phyloP scores from a whole-genome alignment of 805 yeast species.

The Cyberlindnera japonica region DNA sequence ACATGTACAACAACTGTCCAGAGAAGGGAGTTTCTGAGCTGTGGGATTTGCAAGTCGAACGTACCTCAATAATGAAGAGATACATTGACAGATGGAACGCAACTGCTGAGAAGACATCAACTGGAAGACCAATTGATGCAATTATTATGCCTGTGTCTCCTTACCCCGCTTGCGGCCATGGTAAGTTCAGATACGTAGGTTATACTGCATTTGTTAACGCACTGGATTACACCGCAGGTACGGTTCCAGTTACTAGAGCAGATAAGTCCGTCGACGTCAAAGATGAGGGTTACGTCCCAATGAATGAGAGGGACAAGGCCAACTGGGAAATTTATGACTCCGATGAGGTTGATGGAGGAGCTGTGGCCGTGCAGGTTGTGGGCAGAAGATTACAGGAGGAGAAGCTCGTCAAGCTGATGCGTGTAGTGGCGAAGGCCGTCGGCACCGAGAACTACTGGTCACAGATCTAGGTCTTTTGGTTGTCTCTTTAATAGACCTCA shows the following conservation, averaged over 20 bases:
- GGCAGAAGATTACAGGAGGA: slow-evolving; percentile 62
- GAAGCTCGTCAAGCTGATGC: slow-evolving; percentile 48
- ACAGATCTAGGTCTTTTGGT: neutral
- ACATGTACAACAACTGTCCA: slow-evolving; percentile 32
- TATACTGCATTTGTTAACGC: slow-evolving; percentile 57
- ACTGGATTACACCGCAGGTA: slow-evolving; percentile 53
- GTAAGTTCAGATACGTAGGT: slow-evolving; percentile 24
- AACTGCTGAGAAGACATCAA: slow-evolving; percentile 31
- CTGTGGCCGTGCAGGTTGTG: slow-evolving; percentile 63
- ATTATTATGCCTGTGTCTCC: slow-evolving; percentile 38
- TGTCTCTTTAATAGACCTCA: neutral
- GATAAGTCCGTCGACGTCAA: slow-evolving; percentile 39
- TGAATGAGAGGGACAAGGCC: slow-evolving; percentile 40
- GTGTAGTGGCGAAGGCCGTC: slow-evolving; percentile 30
- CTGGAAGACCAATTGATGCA: slow-evolving; percentile 44
- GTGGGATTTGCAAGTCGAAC: slow-evolving; percentile 41
- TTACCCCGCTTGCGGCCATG: slow-evolving; percentile 34
- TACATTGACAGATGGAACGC: slow-evolving; percentile 42
- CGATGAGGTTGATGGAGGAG: slow-evolving; percentile 51
- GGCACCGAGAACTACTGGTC: slow-evolving; percentile 26
- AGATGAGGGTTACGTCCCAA: slow-evolving; percentile 31
- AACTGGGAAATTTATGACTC: slow-evolving; percentile 48
- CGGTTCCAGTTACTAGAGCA: slow-evolving; percentile 55
- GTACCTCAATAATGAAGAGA: slow-evolving; percentile 37
- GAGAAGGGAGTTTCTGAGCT: slow-evolving; percentile 31